Evolutionary conservation across 192 early-diverging fungal species (phyloP), one percentile per base, ranked within the genome.

Genomic region (Rhizoclosmatium sp.): DNA sequence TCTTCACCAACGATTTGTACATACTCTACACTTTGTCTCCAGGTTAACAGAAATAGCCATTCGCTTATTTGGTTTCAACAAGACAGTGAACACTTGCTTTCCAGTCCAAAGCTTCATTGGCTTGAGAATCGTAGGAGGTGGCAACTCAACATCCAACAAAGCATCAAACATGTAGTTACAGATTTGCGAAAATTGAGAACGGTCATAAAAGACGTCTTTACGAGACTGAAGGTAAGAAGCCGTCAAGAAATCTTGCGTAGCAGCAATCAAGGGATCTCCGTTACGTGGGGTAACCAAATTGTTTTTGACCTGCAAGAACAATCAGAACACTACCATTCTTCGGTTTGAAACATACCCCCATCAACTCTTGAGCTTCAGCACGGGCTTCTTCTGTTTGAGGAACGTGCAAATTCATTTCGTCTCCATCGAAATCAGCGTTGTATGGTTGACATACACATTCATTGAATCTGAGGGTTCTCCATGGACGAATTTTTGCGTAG

Each of bases 361-460:
- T 97, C 59, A 99, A 84, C 80, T 96, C 92, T 75, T 96, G 93
- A 0, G 97, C 97, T 82, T 99, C 98, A 7, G 96, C 91, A 14
- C 96, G 90, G 1, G 98, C 97, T 86, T 99, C 98, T 82, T 99
- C 97, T 1, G 98, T 98, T 85, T 99, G 98, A 41, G 98, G 98
- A 3, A 99, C 92, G 84, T 99, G 98, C 83, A 99, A 85, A 81
- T 99, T 99, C 98, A 99, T 99, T 83, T 99, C 98, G 82, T 99
- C 98, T 77, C 98, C 98, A 76, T 99, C 98, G 79, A 99, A 99
- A 91, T 99, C 98, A 48, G 98, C 98, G 83, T 99, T 99, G 81
- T 99, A 99, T 45, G 97, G 98, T 16, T 94, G 93, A 83, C 97
- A 99, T n/a, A 98, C 97, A 90, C 97, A 99, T 82, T 99, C 97